Percentiles rank a stretch among this genome's conserved stretches.
phyloP scores from a whole-genome alignment of 2,329 filamentous ascomycete species.

The Madurella mycetomatis region DNA sequence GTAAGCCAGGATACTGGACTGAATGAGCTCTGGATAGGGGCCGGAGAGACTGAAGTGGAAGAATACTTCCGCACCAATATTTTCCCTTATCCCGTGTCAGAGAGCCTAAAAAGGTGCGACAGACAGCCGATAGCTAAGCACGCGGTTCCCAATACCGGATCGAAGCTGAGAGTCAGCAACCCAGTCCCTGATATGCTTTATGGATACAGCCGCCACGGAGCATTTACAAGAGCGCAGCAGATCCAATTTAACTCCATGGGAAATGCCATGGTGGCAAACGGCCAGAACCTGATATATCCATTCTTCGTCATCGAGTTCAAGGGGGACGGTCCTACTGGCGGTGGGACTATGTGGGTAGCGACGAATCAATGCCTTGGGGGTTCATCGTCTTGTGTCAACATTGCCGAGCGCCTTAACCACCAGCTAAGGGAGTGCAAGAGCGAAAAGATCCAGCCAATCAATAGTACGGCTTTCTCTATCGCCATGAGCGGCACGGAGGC shows the following conservation, averaged over 20 bases:
- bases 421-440: slow-evolving; percentile 20
- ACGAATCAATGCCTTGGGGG: slow-evolving; percentile 36
- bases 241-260: slow-evolving; percentile 24
- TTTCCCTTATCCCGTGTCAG: background rate
- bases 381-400: slow-evolving; percentile 31
- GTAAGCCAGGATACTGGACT: background rate
- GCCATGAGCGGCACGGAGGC: slow-evolving; percentile 34
- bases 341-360: slow-evolving; percentile 32
- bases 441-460: slow-evolving; percentile 19
- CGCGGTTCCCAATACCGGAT: background rate
- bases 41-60: background rate
- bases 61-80: background rate
- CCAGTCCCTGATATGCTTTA: slow-evolving; percentile 8
- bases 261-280: slow-evolving; percentile 16
- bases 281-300: slow-evolving; percentile 22
- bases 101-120: background rate
- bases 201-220: background rate
- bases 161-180: slow-evolving; percentile 1
- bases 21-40: background rate
- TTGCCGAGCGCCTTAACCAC: slow-evolving; percentile 24
- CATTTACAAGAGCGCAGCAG: slow-evolving; percentile 18
- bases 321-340: too few species aligned
- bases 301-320: slow-evolving; percentile 32
- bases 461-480: slow-evolving; percentile 31
- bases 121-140: background rate